phyloP scores from a whole-genome alignment of 129 eudicot species.

The Flaveria sonorensis region DNA sequence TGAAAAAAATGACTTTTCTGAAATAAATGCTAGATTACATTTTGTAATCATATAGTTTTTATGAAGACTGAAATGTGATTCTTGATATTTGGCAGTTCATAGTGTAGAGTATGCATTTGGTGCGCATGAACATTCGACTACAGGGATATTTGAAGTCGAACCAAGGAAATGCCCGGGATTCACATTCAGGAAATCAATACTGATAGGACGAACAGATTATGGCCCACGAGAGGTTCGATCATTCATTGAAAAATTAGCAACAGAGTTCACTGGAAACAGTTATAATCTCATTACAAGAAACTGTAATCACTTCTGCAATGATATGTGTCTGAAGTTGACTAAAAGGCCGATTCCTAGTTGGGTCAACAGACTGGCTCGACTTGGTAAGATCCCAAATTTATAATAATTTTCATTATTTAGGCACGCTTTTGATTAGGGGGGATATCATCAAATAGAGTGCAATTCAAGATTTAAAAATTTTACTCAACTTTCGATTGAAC shows the following conservation, averaged over 20 bases:
- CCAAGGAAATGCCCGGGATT: slow-evolving; percentile 91
- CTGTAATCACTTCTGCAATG: slow-evolving; percentile 94
- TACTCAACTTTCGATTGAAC: slow-evolving; percentile 14
- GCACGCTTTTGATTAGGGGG: not conserved
- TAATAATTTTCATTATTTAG: slow-evolving; percentile 9
- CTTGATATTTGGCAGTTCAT: slow-evolving; percentile 58
- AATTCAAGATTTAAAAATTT: slow-evolving; percentile 18
- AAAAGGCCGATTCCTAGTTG: slow-evolving; percentile 83
- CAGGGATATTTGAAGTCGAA: slow-evolving; percentile 92
- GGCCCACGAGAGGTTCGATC: slow-evolving; percentile 68
- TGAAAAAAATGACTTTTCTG: not conserved
- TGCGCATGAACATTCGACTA: slow-evolving; percentile 80
- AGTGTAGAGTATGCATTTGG: slow-evolving; percentile 92
- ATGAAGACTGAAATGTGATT: slow-evolving; percentile 30
- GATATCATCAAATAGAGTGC: not conserved
- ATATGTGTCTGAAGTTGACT: slow-evolving; percentile 64
- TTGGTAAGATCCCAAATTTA: slow-evolving; percentile 55
- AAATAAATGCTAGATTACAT: not conserved
- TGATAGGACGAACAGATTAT: slow-evolving; percentile 84
- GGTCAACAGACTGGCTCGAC: slow-evolving; percentile 91
- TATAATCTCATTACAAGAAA: slow-evolving; percentile 83
- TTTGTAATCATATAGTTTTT: not conserved
- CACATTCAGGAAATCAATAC: slow-evolving; percentile 81
- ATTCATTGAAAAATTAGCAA: slow-evolving; percentile 70
- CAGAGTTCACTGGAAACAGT: slow-evolving; percentile 69